phyloP scores from a whole-genome alignment of 805 yeast genomes.

The Saccharomyces eubayanus region DNA sequence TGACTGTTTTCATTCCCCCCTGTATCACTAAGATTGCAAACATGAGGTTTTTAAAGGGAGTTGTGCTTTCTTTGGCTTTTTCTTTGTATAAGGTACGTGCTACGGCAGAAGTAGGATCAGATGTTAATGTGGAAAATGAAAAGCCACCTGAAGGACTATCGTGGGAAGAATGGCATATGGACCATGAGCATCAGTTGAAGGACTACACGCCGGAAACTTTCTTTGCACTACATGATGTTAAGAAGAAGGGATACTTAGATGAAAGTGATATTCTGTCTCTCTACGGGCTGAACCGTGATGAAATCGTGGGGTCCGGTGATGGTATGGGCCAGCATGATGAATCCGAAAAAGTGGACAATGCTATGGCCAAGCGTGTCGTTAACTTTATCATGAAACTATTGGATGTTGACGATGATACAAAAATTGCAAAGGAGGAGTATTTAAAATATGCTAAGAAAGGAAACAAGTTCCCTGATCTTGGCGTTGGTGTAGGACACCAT shows the following conservation, averaged over 20 bases:
- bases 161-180: constrained; percentile 90
- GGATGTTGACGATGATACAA: constrained; percentile 60
- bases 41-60: not conserved
- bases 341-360: constrained; percentile 49
- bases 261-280: constrained; percentile 60
- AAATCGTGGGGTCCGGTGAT: constrained; percentile 77
- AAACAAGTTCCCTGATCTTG: constrained; percentile 80
- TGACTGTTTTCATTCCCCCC: not conserved
- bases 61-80: not conserved
- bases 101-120: constrained; percentile 8
- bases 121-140: constrained; percentile 30
- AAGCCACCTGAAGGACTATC: constrained; percentile 44
- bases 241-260: constrained; percentile 49
- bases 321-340: constrained; percentile 80
- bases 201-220: constrained; percentile 65
- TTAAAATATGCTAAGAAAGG: constrained; percentile 49
- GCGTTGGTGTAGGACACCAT: constrained; percentile 91
- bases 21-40: not conserved
- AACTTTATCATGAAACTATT: constrained; percentile 46
- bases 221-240: constrained; percentile 71
- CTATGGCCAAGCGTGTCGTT: constrained; percentile 47
- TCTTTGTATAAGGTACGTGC: constrained; percentile 1
- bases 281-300: constrained; percentile 70
- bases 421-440: constrained; percentile 64
- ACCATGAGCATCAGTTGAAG: constrained; percentile 74